Percentiles rank a stretch among this genome's conserved stretches.
phyloP scores from a whole-genome alignment of 257 asterid genomes.

The Apocynum venetum region DNA sequence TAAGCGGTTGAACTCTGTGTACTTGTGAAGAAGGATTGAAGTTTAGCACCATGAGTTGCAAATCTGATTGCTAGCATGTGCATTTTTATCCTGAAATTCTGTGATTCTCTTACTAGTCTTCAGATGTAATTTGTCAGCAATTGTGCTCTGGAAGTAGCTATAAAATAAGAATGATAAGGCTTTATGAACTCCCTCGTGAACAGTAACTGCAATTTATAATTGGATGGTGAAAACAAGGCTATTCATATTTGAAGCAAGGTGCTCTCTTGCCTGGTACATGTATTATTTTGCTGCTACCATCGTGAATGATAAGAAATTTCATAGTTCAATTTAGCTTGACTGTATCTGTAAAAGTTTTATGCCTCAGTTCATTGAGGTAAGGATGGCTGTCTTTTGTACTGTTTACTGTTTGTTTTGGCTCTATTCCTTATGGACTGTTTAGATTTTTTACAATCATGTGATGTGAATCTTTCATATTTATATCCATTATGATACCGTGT shows the following conservation, averaged over 20 bases:
- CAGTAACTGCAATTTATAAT: not conserved
- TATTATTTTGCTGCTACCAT: not conserved
- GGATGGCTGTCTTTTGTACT: not conserved
- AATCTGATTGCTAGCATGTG: no score
- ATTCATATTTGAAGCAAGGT: not conserved
- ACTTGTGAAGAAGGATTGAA: not conserved
- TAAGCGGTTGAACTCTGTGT: no score
- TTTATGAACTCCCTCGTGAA: not conserved
- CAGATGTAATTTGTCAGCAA: no score
- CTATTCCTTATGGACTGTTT: not conserved
- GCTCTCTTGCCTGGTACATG: not conserved
- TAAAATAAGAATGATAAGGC: not conserved
- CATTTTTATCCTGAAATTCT: not conserved
- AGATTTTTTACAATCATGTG: not conserved
- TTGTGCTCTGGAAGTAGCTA: not conserved
- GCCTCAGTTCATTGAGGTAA: not conserved
- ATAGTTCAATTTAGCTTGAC: not conserved
- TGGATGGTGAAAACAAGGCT: not conserved
- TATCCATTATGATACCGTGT: not conserved
- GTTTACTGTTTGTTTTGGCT: not conserved
- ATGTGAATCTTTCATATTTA: not conserved
- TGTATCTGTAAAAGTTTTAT: not conserved
- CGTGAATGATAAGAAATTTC: not conserved
- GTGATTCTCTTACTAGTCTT: not conserved
- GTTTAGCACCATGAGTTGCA: no score